Conservation (phyloP, 2,329 filamentous ascomycete genomes). For the Trichoderma koningii region DNA sequence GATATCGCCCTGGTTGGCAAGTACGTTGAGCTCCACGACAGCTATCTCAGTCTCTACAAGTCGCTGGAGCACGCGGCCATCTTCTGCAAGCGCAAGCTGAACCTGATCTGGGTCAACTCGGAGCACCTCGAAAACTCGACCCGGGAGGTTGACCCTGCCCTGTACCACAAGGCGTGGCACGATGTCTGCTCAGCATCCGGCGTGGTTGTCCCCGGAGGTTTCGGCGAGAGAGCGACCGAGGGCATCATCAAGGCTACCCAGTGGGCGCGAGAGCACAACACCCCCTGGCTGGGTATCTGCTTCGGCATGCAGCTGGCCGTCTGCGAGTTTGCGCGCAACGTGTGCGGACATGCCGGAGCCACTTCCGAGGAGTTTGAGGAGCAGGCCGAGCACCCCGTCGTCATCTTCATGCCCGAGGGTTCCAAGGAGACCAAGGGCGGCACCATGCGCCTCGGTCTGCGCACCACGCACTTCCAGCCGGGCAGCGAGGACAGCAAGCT, state of each 20-base stretch:
- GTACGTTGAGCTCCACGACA: slow-evolving; percentile 81
- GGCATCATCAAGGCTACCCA: slow-evolving; percentile 89
- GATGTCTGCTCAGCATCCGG: slow-evolving; percentile 69
- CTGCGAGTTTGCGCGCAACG: slow-evolving; percentile 80
- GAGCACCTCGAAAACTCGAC: slow-evolving; percentile 74
- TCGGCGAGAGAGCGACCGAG: slow-evolving; percentile 78
- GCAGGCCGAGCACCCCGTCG: slow-evolving; percentile 63
- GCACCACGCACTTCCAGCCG: slow-evolving; percentile 72
- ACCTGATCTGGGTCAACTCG: slow-evolving; percentile 82
- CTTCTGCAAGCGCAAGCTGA: slow-evolving; percentile 76
- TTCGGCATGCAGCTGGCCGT: slow-evolving; percentile 92
- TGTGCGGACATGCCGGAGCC: slow-evolving; percentile 63
- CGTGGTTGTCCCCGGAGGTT: slow-evolving; percentile 60
- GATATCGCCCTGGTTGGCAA: slow-evolving; percentile 89
- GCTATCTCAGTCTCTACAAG: slow-evolving; percentile 80
- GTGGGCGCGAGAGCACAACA: slow-evolving; percentile 80
- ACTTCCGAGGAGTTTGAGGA: slow-evolving; percentile 59
- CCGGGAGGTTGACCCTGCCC: slow-evolving; percentile 63
- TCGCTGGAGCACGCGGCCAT: slow-evolving; percentile 89
- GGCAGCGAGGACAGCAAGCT: slow-evolving; percentile 78
- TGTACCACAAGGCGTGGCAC: slow-evolving; percentile 86
- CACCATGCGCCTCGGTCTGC: slow-evolving; percentile 82
- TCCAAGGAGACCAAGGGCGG: slow-evolving; percentile 59
- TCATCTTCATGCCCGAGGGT: slow-evolving; percentile 89
- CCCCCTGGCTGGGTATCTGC: slow-evolving; percentile 86